Conservation (phyloP, 768 basidiomycete genomes). For the Agrocybe chaxingu region DNA sequence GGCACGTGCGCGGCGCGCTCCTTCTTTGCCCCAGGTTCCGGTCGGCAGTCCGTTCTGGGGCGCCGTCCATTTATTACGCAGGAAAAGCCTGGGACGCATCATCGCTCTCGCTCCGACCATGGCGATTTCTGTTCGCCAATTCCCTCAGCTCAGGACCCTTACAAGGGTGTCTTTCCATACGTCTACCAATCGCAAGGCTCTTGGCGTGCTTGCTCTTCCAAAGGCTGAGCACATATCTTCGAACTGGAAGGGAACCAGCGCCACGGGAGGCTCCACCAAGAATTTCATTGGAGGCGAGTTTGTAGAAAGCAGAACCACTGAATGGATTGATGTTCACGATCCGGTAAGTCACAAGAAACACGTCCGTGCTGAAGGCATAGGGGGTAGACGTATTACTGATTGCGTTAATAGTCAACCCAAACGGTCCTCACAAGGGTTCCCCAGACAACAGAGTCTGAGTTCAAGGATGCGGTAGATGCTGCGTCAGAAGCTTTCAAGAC, state of each 20-base stretch:
- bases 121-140: constrained; percentile 29
- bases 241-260: constrained; percentile 85
- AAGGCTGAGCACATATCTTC: constrained; percentile 69
- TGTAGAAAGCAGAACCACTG: constrained; percentile 68
- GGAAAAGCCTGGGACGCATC: neutral
- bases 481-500: constrained; percentile 84
- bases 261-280: constrained; percentile 84
- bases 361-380: neutral
- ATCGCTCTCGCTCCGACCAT: neutral
- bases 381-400: neutral
- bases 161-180: constrained; percentile 38
- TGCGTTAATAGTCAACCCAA: constrained; percentile 71
- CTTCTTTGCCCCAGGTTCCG: no score
- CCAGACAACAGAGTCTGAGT: constrained; percentile 79
- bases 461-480: constrained; percentile 77
- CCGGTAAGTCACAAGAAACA: constrained; percentile 52
- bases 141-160: constrained; percentile 27
- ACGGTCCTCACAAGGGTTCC: constrained; percentile 86
- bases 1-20: no score
- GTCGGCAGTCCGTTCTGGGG: neutral
- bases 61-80: no score
- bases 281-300: constrained; percentile 93
- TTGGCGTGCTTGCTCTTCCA: constrained; percentile 52
- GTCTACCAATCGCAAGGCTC: constrained; percentile 40
- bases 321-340: constrained; percentile 88